Base-by-base conservation (phyloP, 805 yeast species). In the Naumovozyma dairenensis region DNA sequence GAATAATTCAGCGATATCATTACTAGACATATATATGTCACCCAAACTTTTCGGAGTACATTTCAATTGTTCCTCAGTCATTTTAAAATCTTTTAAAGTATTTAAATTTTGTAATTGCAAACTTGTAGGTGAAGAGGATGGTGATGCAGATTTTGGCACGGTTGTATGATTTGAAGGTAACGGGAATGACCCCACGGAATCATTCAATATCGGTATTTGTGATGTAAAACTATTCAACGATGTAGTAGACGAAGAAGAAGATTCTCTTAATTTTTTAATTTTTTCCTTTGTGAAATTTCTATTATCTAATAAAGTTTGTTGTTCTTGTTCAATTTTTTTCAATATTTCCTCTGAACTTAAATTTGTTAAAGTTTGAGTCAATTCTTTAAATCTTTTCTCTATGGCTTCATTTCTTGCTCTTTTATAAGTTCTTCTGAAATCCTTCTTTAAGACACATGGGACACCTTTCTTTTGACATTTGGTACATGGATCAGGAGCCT, bases 391-490 rank as follows among this genome's bases (percentile, higher is more conserved):
- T 54, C 87, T 94, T 44, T 69, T 72, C 51, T 87, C 97, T 34
- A 89, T 65, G 44, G 77, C 80, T n/a, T 81, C 85, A 28, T 80
- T 72, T 38, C 83, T 67, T 12, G 89, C 93, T 29, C 97, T 66
- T 52, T 89, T 92, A 43, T 81, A 82, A 0, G 96, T 86, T 46
- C 98, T 67, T 55, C 87, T 85, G 57, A 82, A 89, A 46, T 78
- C 92, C 12, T 81, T 69, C 47, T 84, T 77, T 31, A 92, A 58
- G 17, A 77, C 71, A 54, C 98, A 89, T 13, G 64, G 64, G 3
- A 80, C 63, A 6, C 74, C 72, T 49, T 83, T 74, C 53, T 80
- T 81, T 7, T 62, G 51, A 55, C 98, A 92, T 40, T 95, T 66
- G 0, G 89, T 65, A 49, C 98, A 92, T 2, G 95, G 82, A 6